Conservation (phyloP, 2,329 filamentous ascomycete genomes). For the Thielaviopsis populi region DNA sequence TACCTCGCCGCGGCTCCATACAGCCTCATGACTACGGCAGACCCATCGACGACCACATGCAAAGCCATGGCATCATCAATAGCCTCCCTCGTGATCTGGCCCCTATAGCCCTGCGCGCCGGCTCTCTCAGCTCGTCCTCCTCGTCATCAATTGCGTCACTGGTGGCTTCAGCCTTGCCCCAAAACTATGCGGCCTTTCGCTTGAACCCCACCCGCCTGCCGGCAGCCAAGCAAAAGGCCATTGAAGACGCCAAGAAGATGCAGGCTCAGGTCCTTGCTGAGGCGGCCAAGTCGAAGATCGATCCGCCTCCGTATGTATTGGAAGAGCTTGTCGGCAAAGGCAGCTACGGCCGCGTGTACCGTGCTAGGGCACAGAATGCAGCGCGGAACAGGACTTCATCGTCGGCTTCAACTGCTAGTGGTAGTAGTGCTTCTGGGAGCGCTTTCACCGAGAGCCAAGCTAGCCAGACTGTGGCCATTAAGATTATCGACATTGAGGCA, state of each 20-base stretch:
- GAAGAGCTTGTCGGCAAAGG: conserved; percentile 62
- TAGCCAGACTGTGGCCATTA: conserved; percentile 51
- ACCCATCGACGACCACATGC: neutral
- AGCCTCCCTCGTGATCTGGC: neutral
- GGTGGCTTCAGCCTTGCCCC: neutral
- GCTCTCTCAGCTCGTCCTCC: neutral
- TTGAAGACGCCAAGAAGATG: conserved; percentile 58
- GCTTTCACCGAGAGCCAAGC: conserved; percentile 21
- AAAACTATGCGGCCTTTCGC: neutral
- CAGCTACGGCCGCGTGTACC: conserved; percentile 60
- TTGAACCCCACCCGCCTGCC: conserved; percentile 25
- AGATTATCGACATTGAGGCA: conserved; percentile 75
- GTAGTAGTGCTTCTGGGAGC: no score
- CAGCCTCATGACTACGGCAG: neutral
- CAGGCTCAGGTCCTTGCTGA: conserved; percentile 47
- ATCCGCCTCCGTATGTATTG: conserved; percentile 51
- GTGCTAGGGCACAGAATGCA: conserved; percentile 30
- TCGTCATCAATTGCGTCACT: neutral
- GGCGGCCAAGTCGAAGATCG: conserved; percentile 42
- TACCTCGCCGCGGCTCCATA: neutral
- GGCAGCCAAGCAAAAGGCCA: conserved; percentile 41
- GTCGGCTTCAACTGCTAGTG: neutral
- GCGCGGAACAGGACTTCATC: conserved; percentile 18
- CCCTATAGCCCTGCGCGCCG: neutral
- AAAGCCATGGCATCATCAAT: neutral